Percentiles rank a stretch among this genome's conserved stretches.
Conservation (phyloP, 805 yeast species). For the Yueomyces sp. region DNA sequence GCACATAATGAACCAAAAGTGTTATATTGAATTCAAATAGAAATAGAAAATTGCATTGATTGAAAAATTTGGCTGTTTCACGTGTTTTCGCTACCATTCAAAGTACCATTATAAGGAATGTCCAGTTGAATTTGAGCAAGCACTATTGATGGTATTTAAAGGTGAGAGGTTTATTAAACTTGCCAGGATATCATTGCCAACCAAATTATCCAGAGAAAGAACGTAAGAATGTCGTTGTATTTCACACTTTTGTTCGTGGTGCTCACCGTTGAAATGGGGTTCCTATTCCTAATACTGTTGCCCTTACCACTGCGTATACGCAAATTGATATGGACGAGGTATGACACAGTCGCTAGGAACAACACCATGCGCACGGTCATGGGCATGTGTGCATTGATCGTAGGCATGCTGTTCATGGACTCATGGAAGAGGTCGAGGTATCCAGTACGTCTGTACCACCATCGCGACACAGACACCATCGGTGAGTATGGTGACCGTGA, state of each 20-base stretch:
- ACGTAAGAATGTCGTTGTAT: slow-evolving; percentile 19
- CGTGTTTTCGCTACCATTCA: too few relatives aligned
- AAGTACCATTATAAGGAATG: too few relatives aligned
- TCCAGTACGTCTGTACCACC: slow-evolving; percentile 15
- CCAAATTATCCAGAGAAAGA: not conserved
- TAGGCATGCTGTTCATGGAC: slow-evolving; percentile 39
- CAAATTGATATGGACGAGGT: slow-evolving; percentile 27
- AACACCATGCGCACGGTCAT: slow-evolving; percentile 34
- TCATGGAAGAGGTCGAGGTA: slow-evolving; percentile 34
- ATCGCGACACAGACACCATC: slow-evolving; percentile 11
- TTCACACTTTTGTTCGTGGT: slow-evolving; percentile 30
- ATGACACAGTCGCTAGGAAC: slow-evolving; percentile 23
- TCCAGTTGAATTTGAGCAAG: not conserved
- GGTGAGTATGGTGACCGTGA: slow-evolving; percentile 2
- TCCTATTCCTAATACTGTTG: slow-evolving; percentile 33
- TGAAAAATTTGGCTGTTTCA: too few relatives aligned
- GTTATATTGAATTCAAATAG: too few relatives aligned
- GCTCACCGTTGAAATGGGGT: slow-evolving; percentile 39
- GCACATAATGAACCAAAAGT: too few relatives aligned
- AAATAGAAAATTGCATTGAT: too few relatives aligned
- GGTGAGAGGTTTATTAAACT: not conserved
- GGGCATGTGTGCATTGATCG: slow-evolving; percentile 29
- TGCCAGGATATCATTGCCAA: too few relatives aligned
- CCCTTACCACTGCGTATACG: slow-evolving; percentile 43
- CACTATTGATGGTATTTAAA: not conserved